Evolutionary conservation across 257 asterid species (phyloP).

Genomic region (Anisodus tanguticus): DNA sequence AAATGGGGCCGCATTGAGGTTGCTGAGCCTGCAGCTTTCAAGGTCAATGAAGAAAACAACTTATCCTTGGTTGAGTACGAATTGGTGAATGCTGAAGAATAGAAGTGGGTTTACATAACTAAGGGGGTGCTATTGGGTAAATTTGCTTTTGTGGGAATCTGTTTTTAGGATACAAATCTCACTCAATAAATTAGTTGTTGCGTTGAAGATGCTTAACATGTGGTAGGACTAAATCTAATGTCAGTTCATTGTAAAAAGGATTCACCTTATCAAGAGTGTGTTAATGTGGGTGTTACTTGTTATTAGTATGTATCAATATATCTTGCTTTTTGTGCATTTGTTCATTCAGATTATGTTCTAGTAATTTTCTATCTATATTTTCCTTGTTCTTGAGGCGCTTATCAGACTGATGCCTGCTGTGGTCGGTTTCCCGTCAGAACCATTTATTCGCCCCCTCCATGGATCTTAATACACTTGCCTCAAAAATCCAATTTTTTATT

Average conservation of each 20-base stretch:
- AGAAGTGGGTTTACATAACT: slow-evolving; percentile 27
- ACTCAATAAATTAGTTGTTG: slow-evolving; percentile 41
- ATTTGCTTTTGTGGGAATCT: slow-evolving; percentile 39
- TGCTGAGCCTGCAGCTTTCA: slow-evolving; percentile 64
- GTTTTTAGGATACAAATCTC: slow-evolving; percentile 58
- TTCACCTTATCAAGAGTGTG: slow-evolving; percentile 36
- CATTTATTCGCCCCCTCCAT: neutral
- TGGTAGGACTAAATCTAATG: slow-evolving; percentile 56
- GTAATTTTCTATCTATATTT: neutral
- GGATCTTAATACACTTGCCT: neutral
- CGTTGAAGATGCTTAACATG: slow-evolving; percentile 44
- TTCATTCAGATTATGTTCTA: neutral
- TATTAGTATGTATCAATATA: neutral
- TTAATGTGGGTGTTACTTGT: slow-evolving; percentile 31
- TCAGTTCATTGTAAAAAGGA: slow-evolving; percentile 50
- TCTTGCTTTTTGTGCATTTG: neutral
- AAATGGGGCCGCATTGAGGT: slow-evolving; percentile 84
- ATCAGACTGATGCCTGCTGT: too few species aligned
- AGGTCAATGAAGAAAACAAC: slow-evolving; percentile 80
- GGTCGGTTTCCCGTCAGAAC: neutral
- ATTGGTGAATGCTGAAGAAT: slow-evolving; percentile 66
- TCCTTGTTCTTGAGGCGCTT: neutral
- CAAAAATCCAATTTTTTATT: neutral
- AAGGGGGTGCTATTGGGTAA: slow-evolving; percentile 36
- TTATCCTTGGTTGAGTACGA: slow-evolving; percentile 78